Evolutionary conservation across 1,284 basidiomycete genomes (phyloP).

Genomic region (Tilletia setariae): DNA sequence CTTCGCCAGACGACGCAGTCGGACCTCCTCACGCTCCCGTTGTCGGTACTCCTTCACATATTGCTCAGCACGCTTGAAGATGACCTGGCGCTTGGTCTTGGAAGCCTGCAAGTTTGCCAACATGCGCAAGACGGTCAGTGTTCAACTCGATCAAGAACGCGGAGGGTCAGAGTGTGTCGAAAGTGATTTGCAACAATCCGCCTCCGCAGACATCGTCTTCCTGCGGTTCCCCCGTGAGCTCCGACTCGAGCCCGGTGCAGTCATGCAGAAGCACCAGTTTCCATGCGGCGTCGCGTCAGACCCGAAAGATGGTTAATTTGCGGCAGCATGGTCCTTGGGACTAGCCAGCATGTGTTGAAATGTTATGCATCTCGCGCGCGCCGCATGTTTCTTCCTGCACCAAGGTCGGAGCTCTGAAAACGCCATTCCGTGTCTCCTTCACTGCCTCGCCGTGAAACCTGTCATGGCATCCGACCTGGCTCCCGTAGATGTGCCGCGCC

Average conservation of each 20-base stretch:
- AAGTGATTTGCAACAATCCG: too few relatives aligned
- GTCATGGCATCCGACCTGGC: too few relatives aligned
- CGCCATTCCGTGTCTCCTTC: too few relatives aligned
- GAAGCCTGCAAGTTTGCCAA: conserved; percentile 64
- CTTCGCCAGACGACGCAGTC: conserved; percentile 88
- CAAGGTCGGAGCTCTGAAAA: not conserved
- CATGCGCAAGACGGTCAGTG: not conserved
- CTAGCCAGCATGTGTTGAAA: conserved; percentile 47
- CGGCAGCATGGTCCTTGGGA: conserved; percentile 48
- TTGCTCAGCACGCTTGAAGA: conserved; percentile 98
- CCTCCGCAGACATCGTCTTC: too few relatives aligned
- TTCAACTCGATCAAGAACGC: not conserved
- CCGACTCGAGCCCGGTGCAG: too few relatives aligned
- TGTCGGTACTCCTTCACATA: conserved; percentile 95
- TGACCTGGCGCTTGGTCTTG: conserved; percentile 88
- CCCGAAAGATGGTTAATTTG: conserved; percentile 55
- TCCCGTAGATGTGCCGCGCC: too few relatives aligned
- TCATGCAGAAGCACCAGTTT: not conserved
- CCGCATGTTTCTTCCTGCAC: not conserved
- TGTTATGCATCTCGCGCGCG: conserved; percentile 42
- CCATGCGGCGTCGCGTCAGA: conserved; percentile 33
- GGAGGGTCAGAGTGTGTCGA: not conserved
- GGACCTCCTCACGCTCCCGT: conserved; percentile 94
- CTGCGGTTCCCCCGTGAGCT: too few relatives aligned
- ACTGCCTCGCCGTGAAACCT: too few relatives aligned